Percentiles rank a stretch among this genome's conserved stretches.
These are phyloP conservation scores for Neurospora hispaniola DNA, from an alignment of 495 filamentous ascomycete species.

Conservation along the genomic window DNA sequence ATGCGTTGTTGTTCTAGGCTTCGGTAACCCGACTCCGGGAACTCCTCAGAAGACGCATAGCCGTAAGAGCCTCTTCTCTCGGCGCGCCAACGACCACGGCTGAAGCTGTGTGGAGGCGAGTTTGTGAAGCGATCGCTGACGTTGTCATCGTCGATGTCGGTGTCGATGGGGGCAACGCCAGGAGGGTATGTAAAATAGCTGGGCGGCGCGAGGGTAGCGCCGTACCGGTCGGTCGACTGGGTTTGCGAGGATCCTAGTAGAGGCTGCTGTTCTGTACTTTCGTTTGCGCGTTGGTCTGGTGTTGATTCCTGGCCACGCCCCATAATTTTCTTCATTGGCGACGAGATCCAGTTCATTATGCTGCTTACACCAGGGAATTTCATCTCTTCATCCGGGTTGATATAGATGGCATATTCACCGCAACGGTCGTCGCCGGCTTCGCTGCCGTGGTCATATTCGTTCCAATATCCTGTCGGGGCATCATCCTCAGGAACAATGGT, in stretches of 20 bases:
- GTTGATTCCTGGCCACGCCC: slow-evolving; percentile 2
- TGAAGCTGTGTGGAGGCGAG: slow-evolving; percentile 4
- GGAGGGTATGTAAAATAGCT: slow-evolving; percentile 14
- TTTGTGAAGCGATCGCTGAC: slow-evolving; percentile 15
- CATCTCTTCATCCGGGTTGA: slow-evolving; percentile 41
- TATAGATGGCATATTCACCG: slow-evolving; percentile 42
- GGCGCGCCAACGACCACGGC: slow-evolving; percentile 15
- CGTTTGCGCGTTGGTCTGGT: background rate
- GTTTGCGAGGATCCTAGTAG: slow-evolving; percentile 21
- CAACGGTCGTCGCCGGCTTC: slow-evolving; percentile 36
- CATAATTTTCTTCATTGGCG: slow-evolving; percentile 34
- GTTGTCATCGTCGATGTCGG: slow-evolving; percentile 18
- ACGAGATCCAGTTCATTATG: slow-evolving; percentile 30
- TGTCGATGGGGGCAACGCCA: slow-evolving; percentile 12
- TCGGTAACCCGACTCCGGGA: slow-evolving; percentile 28
- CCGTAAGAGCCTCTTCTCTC: slow-evolving; percentile 15
- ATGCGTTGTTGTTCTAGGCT: slow-evolving; percentile 30
- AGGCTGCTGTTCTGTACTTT: slow-evolving; percentile 19
- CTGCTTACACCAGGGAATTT: slow-evolving; percentile 38
- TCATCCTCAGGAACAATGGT: slow-evolving; percentile 9
- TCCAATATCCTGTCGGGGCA: slow-evolving; percentile 41
- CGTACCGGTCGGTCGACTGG: background rate
- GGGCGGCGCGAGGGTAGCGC: background rate
- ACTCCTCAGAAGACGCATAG: slow-evolving; percentile 22
- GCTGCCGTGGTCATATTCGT: slow-evolving; percentile 55